Percentiles rank a stretch among this genome's conserved stretches.
Evolutionary conservation across 768 basidiomycete genomes (phyloP).

Genomic region (Hericium erinaceus): DNA sequence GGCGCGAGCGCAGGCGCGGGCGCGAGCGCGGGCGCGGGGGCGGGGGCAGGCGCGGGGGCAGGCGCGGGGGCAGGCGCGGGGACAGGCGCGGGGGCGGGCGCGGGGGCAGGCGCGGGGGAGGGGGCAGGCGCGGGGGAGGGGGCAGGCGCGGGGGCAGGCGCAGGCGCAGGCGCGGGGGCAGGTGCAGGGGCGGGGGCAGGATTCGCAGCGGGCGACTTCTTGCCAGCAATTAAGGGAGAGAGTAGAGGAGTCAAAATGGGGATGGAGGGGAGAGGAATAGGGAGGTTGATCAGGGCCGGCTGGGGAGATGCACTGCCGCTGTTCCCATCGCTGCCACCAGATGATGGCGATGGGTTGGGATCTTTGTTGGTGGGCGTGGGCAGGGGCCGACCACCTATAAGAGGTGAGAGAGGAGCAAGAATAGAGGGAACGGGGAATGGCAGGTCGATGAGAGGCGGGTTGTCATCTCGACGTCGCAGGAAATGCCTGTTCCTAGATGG

Average conservation of each 20-base stretch:
- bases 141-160: too few relatives aligned
- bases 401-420: constrained; percentile 23
- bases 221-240: constrained; percentile 14
- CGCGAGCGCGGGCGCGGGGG: background rate
- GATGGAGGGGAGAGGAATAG: constrained; percentile 1
- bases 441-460: constrained; percentile 3
- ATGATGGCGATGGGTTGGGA: background rate
- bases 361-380: background rate
- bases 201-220: background rate
- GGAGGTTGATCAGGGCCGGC: constrained; percentile 1
- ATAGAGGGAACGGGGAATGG: constrained; percentile 4
- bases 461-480: background rate
- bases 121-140: too few relatives aligned
- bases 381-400: constrained; percentile 14
- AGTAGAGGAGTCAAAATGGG: constrained; percentile 27
- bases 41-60: background rate
- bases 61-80: too few relatives aligned
- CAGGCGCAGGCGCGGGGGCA: too few relatives aligned
- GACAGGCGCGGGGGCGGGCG: too few relatives aligned
- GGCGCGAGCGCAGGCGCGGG: background rate
- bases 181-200: background rate
- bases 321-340: background rate
- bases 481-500: background rate
- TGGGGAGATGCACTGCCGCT: background rate
- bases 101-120: too few relatives aligned